Conservation (phyloP, 306 rosid genomes). For the Ochetophila trinervis region DNA sequence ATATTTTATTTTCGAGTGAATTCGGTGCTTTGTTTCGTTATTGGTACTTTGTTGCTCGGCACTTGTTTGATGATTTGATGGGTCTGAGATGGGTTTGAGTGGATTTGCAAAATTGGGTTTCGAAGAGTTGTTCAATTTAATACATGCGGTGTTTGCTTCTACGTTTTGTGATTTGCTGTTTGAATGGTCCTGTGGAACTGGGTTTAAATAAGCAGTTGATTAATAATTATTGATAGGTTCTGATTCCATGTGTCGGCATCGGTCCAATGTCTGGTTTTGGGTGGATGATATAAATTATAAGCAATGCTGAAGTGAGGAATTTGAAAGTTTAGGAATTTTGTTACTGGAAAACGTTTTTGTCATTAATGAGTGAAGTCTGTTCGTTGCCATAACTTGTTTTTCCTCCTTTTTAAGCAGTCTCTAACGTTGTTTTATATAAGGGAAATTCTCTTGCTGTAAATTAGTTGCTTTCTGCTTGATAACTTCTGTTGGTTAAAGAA, state of each 20-base stretch:
- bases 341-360: neutral
- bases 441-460: neutral
- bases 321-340: neutral
- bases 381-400: neutral
- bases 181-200: conserved; percentile 3
- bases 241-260: neutral
- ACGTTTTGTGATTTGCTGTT: neutral
- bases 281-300: neutral
- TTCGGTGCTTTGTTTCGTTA: neutral
- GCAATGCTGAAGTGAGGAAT: neutral
- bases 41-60: neutral
- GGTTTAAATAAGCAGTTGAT: neutral
- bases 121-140: neutral
- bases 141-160: neutral
- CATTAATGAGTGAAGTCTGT: neutral
- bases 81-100: conserved; percentile 2
- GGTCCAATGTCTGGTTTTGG: neutral
- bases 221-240: neutral
- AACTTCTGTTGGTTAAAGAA: no score
- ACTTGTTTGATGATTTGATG: conserved; percentile 11
- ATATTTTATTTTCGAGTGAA: neutral
- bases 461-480: neutral
- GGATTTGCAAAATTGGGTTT: conserved; percentile 1
- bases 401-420: no score
- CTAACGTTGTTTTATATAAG: neutral